A percentile compares a stretch with the other conserved stretches of the same genome.
Evolutionary conservation across 192 early-diverging fungal species (phyloP).

Genomic region (Backusella morwellensis): DNA sequence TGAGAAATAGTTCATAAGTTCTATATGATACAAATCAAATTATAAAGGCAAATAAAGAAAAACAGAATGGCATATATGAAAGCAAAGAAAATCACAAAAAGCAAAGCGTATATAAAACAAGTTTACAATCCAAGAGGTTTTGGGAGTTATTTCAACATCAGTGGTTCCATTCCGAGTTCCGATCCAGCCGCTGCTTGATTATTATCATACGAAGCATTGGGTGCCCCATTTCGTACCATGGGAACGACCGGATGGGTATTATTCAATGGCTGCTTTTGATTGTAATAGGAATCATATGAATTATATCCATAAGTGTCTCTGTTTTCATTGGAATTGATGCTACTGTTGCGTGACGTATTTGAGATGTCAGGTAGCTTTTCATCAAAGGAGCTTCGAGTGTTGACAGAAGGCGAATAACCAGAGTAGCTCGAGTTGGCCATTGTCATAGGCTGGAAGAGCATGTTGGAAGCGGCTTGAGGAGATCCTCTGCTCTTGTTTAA

Average conservation of each 20-base stretch:
- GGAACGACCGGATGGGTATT: slow-evolving; percentile 1
- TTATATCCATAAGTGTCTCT: background rate
- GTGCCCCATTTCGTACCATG: slow-evolving; percentile 7
- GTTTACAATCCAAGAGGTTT: background rate
- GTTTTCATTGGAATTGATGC: background rate
- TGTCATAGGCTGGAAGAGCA: background rate
- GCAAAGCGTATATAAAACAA: background rate
- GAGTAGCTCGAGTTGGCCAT: background rate
- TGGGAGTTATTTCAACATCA: slow-evolving; percentile 9
- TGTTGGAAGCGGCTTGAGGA: background rate
- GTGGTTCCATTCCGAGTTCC: slow-evolving; percentile 7
- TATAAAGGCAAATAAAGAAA: background rate
- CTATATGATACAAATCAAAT: background rate
- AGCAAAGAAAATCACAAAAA: background rate
- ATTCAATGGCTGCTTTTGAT: background rate
- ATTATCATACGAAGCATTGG: slow-evolving; percentile 12
- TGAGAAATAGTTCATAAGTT: background rate
- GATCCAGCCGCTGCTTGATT: slow-evolving; percentile 5
- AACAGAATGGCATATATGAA: background rate
- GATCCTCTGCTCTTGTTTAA: slow-evolving; percentile 1
- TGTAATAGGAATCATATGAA: background rate
- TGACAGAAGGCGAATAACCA: background rate
- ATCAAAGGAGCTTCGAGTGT: background rate
- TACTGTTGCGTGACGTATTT: background rate
- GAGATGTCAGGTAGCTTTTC: background rate